Conservation (phyloP, 768 basidiomycete species). For the Collybia sp. region DNA sequence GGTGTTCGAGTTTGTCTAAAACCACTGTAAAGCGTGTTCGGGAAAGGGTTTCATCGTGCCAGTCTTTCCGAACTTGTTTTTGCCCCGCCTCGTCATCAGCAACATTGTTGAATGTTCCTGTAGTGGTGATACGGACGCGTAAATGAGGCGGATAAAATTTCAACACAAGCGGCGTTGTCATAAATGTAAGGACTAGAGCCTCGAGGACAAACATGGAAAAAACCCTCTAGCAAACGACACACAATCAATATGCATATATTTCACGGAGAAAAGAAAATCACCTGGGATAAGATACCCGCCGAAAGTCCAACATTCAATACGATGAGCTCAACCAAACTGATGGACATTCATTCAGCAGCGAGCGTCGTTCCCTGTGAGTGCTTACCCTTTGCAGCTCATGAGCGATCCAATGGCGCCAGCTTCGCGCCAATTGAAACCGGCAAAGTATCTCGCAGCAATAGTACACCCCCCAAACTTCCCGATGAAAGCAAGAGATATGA, state of each 20-base stretch:
- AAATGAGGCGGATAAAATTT: constrained; percentile 61
- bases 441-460: constrained; percentile 57
- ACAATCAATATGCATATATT: background rate
- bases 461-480: constrained; percentile 91
- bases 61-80: constrained; percentile 5
- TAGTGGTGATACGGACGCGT: constrained; percentile 43
- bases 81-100: constrained; percentile 27
- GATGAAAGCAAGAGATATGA: constrained; percentile 70
- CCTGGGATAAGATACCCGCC: constrained; percentile 69
- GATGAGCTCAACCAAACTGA: constrained; percentile 85
- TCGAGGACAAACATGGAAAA: constrained; percentile 96
- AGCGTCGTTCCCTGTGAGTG: background rate
- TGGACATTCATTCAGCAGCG: background rate
- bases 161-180: constrained; percentile 76
- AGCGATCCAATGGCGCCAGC: constrained; percentile 79
- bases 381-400: constrained; percentile 94
- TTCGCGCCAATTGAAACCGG: constrained; percentile 80
- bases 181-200: constrained; percentile 76
- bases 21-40: constrained; percentile 69
- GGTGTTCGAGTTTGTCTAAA: constrained; percentile 84
- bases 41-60: constrained; percentile 1
- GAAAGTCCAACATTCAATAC: constrained; percentile 91
- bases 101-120: constrained; percentile 43
- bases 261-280: constrained; percentile 12
- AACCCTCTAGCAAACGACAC: constrained; percentile 41